Base-by-base conservation (phyloP, 306 rosid genomes). In the Alnus rubra region DNA sequence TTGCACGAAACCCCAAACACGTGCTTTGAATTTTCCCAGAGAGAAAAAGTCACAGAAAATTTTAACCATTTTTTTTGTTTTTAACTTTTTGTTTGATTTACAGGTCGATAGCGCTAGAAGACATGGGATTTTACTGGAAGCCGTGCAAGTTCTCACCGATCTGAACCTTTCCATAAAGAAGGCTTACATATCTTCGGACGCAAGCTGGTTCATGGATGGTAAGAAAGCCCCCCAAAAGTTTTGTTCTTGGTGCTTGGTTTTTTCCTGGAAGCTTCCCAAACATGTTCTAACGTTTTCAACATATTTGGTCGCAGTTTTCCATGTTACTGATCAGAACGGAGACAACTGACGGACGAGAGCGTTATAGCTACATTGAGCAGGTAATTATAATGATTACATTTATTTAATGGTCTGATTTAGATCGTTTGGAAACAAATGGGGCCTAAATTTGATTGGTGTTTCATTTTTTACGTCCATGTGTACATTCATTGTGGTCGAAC, bases 201-300 rank as follows among this genome's bases (percentile, higher is more conserved):
- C 97, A 50, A 87, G 72, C 48, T 95, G 99, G 99, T 93, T 91
- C 93, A 95, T 95, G 99, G 97, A 91, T 87, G 99, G 99, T 95
- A 81, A 74, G 88, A 69, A 59, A 4, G 55, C 13, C 2, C 14
- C 45, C 45, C 44, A 4, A 39, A 12, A 49, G 15, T 49, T 49
- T 5, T 49, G 13, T 49, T 49, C 2, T 49, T 49, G 13, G 15
- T 49, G 52, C 52, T 12, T 49, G 13, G 52, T 2, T 9, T 9
- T 37, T 54, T 67, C 71, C 13, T 35, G 13, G 13, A 67, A 39
- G 16, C 42, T 78, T 74, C 62, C 65, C 49, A 81, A 18, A 15
- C 72, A 9, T 1, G 15, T 9, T 5, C n/a, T 68, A 28, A 71
- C 59, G 28, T 23, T 31, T 55, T 14, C 37, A 45, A 52, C 59